A percentile compares a stretch with the other conserved stretches of the same genome.
Evolutionary conservation across 179 eudicot genomes (phyloP).

Genomic region (Beta lomatogona): DNA sequence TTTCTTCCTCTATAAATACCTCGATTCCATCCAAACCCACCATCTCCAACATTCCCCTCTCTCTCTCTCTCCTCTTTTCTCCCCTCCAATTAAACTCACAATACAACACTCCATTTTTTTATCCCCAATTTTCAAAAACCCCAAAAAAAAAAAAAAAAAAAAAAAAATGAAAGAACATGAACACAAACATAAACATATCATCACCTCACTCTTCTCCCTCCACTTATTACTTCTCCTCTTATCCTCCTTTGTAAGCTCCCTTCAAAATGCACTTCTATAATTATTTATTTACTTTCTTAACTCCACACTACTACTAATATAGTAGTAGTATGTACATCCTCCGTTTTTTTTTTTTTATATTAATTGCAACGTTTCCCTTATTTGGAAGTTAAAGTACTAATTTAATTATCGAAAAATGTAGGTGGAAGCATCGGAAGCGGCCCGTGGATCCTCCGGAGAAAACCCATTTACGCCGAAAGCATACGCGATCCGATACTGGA

Average conservation of each 20-base stretch:
- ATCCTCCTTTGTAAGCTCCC: conserved; percentile 35
- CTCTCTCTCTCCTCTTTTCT: conserved; percentile 12
- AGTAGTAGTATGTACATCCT: too few relatives aligned
- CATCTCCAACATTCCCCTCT: background rate
- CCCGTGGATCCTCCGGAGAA: conserved; percentile 29
- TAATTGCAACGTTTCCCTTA: background rate
- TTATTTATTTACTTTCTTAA: background rate
- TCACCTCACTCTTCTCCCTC: conserved; percentile 33
- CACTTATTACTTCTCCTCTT: conserved; percentile 28
- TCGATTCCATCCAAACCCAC: conserved; percentile 36
- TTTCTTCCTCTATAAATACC: conserved; percentile 26
- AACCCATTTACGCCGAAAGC: conserved; percentile 76
- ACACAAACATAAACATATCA: conserved; percentile 15
- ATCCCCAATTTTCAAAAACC: too few relatives aligned
- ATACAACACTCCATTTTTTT: background rate
- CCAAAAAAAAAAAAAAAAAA: background rate
- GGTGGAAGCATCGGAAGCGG: conserved; percentile 20
- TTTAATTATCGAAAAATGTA: background rate
- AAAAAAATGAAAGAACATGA: conserved; percentile 22
- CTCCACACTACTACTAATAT: too few relatives aligned
- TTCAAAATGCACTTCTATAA: background rate
- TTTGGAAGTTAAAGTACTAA: background rate
- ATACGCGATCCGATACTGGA: conserved; percentile 70
- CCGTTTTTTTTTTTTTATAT: too few relatives aligned
- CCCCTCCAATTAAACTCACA: background rate